Percentiles rank a stretch among this genome's conserved stretches.
Evolutionary conservation across 768 basidiomycete species (phyloP).

Genomic region (Lanmaoa pseudosensibilis): DNA sequence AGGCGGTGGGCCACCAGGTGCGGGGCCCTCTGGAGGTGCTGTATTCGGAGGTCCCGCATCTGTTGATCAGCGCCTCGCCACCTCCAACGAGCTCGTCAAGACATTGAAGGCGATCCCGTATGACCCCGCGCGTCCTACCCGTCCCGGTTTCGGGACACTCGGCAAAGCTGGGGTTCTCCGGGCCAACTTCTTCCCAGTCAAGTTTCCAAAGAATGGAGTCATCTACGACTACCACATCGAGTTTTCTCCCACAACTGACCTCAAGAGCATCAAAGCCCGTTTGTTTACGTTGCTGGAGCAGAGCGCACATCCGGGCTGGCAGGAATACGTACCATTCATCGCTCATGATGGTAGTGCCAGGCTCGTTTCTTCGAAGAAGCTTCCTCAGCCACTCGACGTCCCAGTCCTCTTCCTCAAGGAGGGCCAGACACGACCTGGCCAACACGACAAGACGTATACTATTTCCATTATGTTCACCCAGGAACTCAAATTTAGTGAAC

Average conservation of each 20-base stretch:
- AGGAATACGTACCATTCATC: conserved; percentile 30
- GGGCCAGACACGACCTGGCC: conserved; percentile 35
- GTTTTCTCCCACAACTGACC: conserved; percentile 35
- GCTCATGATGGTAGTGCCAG: conserved; percentile 45
- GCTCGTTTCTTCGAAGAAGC: conserved; percentile 39
- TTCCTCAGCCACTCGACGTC: conserved; percentile 39
- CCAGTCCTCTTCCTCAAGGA: conserved; percentile 41
- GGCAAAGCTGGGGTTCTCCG: conserved; percentile 44
- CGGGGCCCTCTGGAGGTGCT: conserved; percentile 25
- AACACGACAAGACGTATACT: conserved; percentile 36
- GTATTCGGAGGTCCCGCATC: conserved; percentile 33
- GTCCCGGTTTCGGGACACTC: conserved; percentile 46
- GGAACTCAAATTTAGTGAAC: conserved; percentile 30
- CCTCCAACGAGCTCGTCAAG: conserved; percentile 27
- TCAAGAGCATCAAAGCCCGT: conserved; percentile 40
- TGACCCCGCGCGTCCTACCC: conserved; percentile 40
- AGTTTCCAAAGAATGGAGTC: conserved; percentile 36
- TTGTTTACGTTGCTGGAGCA: conserved; percentile 46
- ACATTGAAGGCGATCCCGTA: conserved; percentile 32
- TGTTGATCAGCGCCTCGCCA: conserved; percentile 36
- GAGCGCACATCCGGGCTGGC: conserved; percentile 38
- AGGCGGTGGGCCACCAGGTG: conserved; percentile 29
- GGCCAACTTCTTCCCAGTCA: conserved; percentile 51
- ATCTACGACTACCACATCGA: conserved; percentile 48
- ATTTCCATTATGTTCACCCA: conserved; percentile 36